Evolutionary conservation across 345 rosid genomes (phyloP), one percentile per base, ranked within the genome.

Genomic region (Eucalyptus virginea): DNA sequence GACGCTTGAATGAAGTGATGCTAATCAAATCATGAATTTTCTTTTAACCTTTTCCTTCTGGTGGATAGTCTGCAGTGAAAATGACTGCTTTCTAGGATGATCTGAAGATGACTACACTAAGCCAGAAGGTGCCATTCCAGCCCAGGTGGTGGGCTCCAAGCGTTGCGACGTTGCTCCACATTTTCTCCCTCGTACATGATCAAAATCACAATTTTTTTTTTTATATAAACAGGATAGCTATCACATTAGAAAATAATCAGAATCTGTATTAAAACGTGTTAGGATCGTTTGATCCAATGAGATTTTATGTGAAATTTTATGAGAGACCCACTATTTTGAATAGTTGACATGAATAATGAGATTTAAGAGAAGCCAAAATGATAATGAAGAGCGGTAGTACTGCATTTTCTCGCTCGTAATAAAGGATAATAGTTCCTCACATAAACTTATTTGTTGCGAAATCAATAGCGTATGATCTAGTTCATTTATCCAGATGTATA

Each of bases 351-450:
- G 85, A 40, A 11, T 21, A 21, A 40, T 77, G 85, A 77, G 85
- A 77, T 42, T 11, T 77, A 40, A n/a, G 47, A 77, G 85, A 21
- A 40, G 47, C 9, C 47, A 40, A 40, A 37, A 6, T 4, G 47
- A 21, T 40, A 37, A 40, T 37, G 13, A 1, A 77, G 30, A 40
- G 4, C 4, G 0, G 7, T 11, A 23, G 9, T 3, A 37, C 30
- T 21, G 24, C 30, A 77, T 21, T 6, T 40, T 40, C 85, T 77
- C 28, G 1, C 28, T 72, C 0, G 8, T 72, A 4, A 9, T 9
- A 2, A 2, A 2, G 28, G 1, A 19, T 10, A 1, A 5, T 2
- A 72, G 83, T 45, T 37, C 15, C 15, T 10, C 21, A 28, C 15
- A 19, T 19, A 4, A 37, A 72, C 8, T 34, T 72, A 72, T 37